Evolutionary conservation across 164 flowering plant genomes (phyloP), one percentile per base, ranked within the genome.

Genomic region (Vitis cinerea): DNA sequence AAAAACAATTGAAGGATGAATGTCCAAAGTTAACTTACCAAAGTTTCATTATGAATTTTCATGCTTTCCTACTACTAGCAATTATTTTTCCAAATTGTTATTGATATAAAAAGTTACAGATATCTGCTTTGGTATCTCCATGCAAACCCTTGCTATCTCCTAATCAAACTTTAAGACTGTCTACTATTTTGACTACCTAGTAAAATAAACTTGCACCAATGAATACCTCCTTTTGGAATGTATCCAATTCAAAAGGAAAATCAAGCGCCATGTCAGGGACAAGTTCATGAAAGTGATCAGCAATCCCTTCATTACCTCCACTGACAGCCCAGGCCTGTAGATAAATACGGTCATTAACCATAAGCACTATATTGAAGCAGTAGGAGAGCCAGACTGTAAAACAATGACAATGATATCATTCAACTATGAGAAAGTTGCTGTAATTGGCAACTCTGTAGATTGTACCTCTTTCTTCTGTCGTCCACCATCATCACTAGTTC

Each of bases 201-300:
- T 58, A 57, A 10, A 54, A 68, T 10, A 56, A 16, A 56, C 13
- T 16, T 37, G 52, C 37, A n/a, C 14, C 8, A 47, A 78, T 4
- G 8, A 69, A 19, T 82, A 95, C 99, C 98, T 93, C 90, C 84
- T 93, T 93, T 68, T 95, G 99, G 77, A 95, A 95, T 31, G 69
- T 64, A 79, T 95, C 99, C 78, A 95, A 74, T 74, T 95, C 98
- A 75, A 93, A 95, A 49, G 99, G 97, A 78, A 93, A 95, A 50
- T 90, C 88, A 56, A 95, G 84, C 30, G 99, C 99, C 94, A 90
- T 80, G 76, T 95, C 98, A 76, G 99, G 99, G 74, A 95, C 93
- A 74, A 93, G 99, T 65, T 93, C 93, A 81, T 83, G 23, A 74
- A 93, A 95, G 47, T 59, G 81, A 68, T 86, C 79, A 14, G 90